These are phyloP conservation scores for Cajanus cajan DNA, from an alignment of 306 rosid genomes.

Conservation along the genomic window DNA sequence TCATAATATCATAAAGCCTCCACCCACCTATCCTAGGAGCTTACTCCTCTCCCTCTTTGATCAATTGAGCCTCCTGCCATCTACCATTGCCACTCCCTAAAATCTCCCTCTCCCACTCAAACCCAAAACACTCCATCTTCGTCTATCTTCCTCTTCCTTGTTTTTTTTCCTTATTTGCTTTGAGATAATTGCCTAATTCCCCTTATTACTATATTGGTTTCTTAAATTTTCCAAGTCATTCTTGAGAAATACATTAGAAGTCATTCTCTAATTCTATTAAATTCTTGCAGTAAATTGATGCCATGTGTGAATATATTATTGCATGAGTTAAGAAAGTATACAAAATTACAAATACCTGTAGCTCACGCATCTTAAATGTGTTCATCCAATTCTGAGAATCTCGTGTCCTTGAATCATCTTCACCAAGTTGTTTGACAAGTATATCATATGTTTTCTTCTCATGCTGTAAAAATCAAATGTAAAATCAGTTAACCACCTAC, in stretches of 20 bases:
- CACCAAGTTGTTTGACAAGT: constrained; percentile 95
- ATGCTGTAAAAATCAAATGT: constrained; percentile 56
- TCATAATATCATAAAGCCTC: not conserved
- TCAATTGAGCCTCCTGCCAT: not conserved
- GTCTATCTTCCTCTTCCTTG: not conserved
- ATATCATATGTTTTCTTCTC: constrained; percentile 95
- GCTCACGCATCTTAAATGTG: constrained; percentile 92
- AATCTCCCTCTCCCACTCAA: not conserved
- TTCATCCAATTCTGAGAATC: constrained; percentile 98
- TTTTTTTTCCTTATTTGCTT: not conserved
- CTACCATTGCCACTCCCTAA: not conserved
- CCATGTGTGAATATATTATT: not conserved
- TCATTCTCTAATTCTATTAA: too few relatives aligned
- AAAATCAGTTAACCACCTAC: constrained; percentile 18
- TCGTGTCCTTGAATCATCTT: constrained; percentile 91
- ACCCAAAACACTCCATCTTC: not conserved
- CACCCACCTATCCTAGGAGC: not conserved
- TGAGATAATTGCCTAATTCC: not conserved
- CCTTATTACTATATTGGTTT: not conserved
- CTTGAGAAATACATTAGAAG: not conserved
- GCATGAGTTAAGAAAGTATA: not conserved
- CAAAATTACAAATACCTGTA: constrained; percentile 56
- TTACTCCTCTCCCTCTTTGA: not conserved
- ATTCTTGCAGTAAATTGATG: not conserved
- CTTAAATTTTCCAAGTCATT: not conserved